These are phyloP conservation scores for Blastocrithidia nonstop DNA, from an alignment of 208 protist species.

Conservation along the genomic window DNA sequence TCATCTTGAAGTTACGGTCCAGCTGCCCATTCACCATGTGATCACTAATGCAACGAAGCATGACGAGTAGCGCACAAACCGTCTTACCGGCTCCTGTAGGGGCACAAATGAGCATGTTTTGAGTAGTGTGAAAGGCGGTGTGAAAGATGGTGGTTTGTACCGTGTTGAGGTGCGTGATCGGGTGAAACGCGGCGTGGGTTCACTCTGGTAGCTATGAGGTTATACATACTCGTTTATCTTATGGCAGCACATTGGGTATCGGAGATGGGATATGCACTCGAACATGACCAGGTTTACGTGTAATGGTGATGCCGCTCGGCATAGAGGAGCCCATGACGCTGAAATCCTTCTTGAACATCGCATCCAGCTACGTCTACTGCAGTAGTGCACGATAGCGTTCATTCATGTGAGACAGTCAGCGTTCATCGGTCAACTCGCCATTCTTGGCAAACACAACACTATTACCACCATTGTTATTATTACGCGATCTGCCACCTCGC, in stretches of 20 bases:
- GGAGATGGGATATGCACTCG: constrained; percentile 76
- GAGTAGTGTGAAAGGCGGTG: constrained; percentile 93
- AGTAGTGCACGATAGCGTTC: constrained; percentile 70
- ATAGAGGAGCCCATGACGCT: constrained; percentile 56
- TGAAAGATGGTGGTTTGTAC: constrained; percentile 93
- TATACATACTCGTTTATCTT: constrained; percentile 66
- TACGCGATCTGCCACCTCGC: constrained; percentile 26
- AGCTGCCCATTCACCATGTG: constrained; percentile 76
- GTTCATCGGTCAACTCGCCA: constrained; percentile 35
- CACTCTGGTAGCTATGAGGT: constrained; percentile 73
- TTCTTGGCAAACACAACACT: constrained; percentile 18
- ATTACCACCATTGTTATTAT: constrained; percentile 12
- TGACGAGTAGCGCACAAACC: constrained; percentile 93
- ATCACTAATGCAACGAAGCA: constrained; percentile 90
- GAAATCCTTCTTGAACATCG: constrained; percentile 72
- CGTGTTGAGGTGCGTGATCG: constrained; percentile 90
- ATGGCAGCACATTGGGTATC: constrained; percentile 38
- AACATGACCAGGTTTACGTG: constrained; percentile 43
- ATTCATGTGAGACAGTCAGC: constrained; percentile 79
- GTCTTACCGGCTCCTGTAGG: constrained; percentile 98
- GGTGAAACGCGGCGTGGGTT: constrained; percentile 81
- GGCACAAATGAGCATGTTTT: constrained; percentile 98
- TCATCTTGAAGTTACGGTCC: constrained; percentile 95
- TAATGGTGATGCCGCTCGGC: constrained; percentile 40
- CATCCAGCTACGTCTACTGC: constrained; percentile 70